phyloP scores from a whole-genome alignment of 441 rosid species.

The Croton setiger region DNA sequence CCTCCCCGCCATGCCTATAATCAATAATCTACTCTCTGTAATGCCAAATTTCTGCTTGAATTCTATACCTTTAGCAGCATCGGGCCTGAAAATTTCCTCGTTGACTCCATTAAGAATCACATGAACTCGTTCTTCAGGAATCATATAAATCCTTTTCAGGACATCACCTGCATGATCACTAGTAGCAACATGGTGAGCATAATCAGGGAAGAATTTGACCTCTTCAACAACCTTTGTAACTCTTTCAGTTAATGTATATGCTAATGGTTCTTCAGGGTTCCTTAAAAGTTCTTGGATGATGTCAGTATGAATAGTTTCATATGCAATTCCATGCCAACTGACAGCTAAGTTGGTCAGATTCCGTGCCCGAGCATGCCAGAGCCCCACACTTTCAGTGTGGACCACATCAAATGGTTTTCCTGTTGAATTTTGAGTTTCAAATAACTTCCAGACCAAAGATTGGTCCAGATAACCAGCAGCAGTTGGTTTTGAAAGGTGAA shows the following conservation, averaged over 20 bases:
- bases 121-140: conserved; percentile 86
- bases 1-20: conserved; percentile 87
- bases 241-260: conserved; percentile 55
- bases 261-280: conserved; percentile 45
- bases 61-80: conserved; percentile 38
- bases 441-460: conserved; percentile 59
- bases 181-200: conserved; percentile 86
- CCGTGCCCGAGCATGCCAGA: conserved; percentile 76
- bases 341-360: conserved; percentile 60
- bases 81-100: conserved; percentile 61
- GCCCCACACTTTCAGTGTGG: conserved; percentile 84
- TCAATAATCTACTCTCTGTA: conserved; percentile 34
- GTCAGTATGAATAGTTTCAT: conserved; percentile 85
- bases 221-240: conserved; percentile 62
- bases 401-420: conserved; percentile 73
- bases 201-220: conserved; percentile 75
- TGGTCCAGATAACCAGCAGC: conserved; percentile 80
- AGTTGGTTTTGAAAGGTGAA: conserved; percentile 74
- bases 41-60: conserved; percentile 55
- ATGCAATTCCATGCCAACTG: conserved; percentile 89
- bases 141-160: conserved; percentile 81
- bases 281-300: conserved; percentile 79
- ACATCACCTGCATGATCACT: conserved; percentile 91
- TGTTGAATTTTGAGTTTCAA: conserved; percentile 57
- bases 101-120: conserved; percentile 79